Conservation (phyloP, 148 eudicot genomes). For the Camellia lanceoleosa region DNA sequence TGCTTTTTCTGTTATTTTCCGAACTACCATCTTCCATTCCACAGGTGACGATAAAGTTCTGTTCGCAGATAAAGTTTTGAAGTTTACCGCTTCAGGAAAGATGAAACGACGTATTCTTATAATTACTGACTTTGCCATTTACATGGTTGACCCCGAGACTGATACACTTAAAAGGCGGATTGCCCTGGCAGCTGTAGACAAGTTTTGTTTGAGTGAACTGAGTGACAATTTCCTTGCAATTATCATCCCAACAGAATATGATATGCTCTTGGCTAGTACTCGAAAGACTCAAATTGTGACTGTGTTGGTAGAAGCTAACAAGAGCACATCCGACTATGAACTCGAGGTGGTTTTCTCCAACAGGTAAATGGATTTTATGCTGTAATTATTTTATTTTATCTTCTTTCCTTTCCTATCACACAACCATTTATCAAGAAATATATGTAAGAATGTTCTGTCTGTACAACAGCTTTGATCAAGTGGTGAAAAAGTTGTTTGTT, state of each 20-base stretch:
- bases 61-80: constrained; percentile 82
- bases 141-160: constrained; percentile 48
- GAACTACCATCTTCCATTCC: constrained; percentile 44
- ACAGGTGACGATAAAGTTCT: constrained; percentile 60
- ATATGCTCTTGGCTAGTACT: constrained; percentile 89
- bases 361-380: constrained; percentile 43
- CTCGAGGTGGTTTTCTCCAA: constrained; percentile 60
- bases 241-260: constrained; percentile 91
- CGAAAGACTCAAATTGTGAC: constrained; percentile 84
- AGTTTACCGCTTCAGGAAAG: constrained; percentile 87
- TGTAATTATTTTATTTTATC: not conserved
- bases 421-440: no score
- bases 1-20: constrained; percentile 42
- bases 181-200: constrained; percentile 85
- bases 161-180: constrained; percentile 75
- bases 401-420: not conserved
- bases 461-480: not conserved
- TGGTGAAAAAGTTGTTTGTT: not conserved
- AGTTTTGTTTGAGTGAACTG: constrained; percentile 74
- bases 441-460: not conserved
- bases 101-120: constrained; percentile 49
- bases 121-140: constrained; percentile 23
- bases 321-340: constrained; percentile 71
- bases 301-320: constrained; percentile 65
- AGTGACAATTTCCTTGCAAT: constrained; percentile 80